phyloP scores from a whole-genome alignment of 768 basidiomycete genomes.

The Antrodiella citrinella region DNA sequence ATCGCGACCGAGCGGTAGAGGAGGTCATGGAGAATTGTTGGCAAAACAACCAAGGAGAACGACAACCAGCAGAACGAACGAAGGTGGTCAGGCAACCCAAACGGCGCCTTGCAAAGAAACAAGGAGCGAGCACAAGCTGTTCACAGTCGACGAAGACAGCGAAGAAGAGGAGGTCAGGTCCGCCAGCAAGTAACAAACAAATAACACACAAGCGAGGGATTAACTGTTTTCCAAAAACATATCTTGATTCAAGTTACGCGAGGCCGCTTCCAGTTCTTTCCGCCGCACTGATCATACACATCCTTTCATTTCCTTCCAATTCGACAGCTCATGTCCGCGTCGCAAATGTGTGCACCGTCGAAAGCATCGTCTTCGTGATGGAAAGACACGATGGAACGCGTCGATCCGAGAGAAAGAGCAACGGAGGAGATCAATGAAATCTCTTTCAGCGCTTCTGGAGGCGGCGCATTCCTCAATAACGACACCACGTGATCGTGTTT shows the following conservation, averaged over 20 bases:
- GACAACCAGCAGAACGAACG: neutral
- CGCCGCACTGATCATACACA: neutral
- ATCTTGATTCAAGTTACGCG: too few species aligned
- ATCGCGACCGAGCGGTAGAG: constrained; percentile 8
- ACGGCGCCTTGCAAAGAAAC: constrained; percentile 1
- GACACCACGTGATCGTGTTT: neutral
- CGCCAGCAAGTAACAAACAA: neutral
- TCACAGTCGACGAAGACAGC: neutral
- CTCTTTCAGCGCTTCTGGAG: too few species aligned
- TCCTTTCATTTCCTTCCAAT: neutral
- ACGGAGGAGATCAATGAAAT: neutral
- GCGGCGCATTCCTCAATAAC: neutral
- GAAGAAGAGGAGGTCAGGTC: neutral
- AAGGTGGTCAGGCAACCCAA: constrained; percentile 1
- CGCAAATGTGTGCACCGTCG: neutral
- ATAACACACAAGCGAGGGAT: neutral
- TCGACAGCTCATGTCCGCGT: neutral
- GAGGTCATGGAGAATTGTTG: neutral
- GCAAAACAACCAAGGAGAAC: neutral
- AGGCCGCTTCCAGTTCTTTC: neutral
- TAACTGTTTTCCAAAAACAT: neutral
- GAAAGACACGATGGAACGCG: neutral
- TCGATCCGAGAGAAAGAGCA: neutral
- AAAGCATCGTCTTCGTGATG: neutral
- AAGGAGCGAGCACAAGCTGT: neutral